Evolutionary conservation across 257 asterid genomes (phyloP).

Genomic region (Ocimum tenuiflorum): DNA sequence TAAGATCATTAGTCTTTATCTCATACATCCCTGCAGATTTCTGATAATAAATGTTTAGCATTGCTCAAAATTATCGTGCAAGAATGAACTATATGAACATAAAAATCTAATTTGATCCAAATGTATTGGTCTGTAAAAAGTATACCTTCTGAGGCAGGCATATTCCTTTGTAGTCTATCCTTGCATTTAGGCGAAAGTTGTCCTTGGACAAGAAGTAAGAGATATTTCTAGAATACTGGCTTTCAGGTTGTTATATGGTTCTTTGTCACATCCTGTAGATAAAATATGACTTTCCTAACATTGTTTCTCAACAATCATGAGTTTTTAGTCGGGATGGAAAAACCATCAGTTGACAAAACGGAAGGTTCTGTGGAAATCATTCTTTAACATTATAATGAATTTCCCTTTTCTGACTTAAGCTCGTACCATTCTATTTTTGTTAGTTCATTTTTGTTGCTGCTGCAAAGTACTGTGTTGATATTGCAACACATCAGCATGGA

Average conservation of each 20-base stretch:
- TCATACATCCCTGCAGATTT: neutral
- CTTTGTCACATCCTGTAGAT: neutral
- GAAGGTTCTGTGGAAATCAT: neutral
- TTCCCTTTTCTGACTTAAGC: neutral
- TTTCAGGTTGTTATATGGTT: neutral
- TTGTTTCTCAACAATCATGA: neutral
- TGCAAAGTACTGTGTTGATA: conserved; percentile 78
- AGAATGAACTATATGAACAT: neutral
- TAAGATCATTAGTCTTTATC: too few relatives aligned
- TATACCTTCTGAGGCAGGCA: neutral
- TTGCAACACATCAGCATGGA: conserved; percentile 93
- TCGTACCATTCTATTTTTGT: conserved; percentile 7
- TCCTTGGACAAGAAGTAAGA: neutral
- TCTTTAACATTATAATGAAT: neutral
- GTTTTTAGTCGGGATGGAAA: neutral
- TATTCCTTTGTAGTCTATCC: too few relatives aligned
- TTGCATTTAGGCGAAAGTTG: neutral
- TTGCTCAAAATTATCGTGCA: neutral
- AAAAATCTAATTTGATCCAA: neutral
- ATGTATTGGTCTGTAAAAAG: neutral
- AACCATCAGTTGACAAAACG: neutral
- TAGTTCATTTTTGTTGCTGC: conserved; percentile 92
- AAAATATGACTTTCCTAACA: neutral
- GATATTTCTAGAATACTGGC: neutral
- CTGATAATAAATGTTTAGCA: neutral